A percentile compares a stretch with the other conserved stretches of the same genome.
Evolutionary conservation across 2,329 filamentous ascomycete species (phyloP).

Genomic region (Trichoderma guizhouense): DNA sequence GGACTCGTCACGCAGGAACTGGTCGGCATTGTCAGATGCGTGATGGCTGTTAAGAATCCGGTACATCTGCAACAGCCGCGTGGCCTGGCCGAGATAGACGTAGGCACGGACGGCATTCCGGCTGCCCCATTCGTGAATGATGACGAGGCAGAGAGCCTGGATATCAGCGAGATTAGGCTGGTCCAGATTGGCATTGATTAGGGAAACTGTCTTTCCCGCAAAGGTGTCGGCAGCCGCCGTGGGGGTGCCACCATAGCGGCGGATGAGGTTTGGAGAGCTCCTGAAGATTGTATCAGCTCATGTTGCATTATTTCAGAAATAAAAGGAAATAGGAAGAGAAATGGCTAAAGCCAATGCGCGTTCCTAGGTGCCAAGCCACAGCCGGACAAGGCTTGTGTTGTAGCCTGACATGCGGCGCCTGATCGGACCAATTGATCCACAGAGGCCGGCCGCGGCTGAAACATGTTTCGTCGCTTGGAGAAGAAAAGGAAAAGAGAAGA

Average conservation of each 20-base stretch:
- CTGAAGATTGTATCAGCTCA: slow-evolving; percentile 31
- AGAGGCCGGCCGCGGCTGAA: not conserved
- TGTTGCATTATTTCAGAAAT: not conserved
- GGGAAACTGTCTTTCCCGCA: slow-evolving; percentile 53
- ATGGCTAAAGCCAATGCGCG: not conserved
- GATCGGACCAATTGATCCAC: slow-evolving; percentile 7
- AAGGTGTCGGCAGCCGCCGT: slow-evolving; percentile 57
- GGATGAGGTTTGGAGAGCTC: slow-evolving; percentile 54
- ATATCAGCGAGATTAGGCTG: slow-evolving; percentile 59
- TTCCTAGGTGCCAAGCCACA: not conserved
- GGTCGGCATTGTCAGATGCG: slow-evolving; percentile 49
- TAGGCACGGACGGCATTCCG: slow-evolving; percentile 61
- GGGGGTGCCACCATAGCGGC: slow-evolving; percentile 56
- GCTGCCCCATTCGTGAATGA: slow-evolving; percentile 62
- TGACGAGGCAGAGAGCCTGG: slow-evolving; percentile 57
- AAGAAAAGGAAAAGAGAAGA: slow-evolving; percentile 21
- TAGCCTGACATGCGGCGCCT: not conserved
- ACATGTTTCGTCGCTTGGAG: slow-evolving; percentile 12
- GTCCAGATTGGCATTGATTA: slow-evolving; percentile 57
- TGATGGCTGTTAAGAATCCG: slow-evolving; percentile 56
- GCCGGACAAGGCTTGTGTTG: not conserved
- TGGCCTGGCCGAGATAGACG: slow-evolving; percentile 60
- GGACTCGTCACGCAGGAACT: slow-evolving; percentile 59
- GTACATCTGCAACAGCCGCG: slow-evolving; percentile 64
- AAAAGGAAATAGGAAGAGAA: not conserved